Conservation (phyloP, 305 asterid species). For the Nicotiana rustica region DNA sequence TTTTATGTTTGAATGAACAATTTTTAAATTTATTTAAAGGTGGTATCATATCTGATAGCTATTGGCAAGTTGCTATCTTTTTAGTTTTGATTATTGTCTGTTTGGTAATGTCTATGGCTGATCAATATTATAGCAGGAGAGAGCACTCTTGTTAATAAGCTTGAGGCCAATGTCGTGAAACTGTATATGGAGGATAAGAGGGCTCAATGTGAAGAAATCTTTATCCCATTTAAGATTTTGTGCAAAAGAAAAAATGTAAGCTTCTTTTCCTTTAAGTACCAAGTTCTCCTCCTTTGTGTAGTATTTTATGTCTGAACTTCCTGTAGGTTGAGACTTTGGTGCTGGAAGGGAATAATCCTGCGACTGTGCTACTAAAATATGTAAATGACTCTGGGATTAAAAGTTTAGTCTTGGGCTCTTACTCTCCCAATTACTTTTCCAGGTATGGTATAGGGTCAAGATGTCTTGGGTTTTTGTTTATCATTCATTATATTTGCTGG, state of each 20-base stretch:
- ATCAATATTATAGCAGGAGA: conserved; percentile 67
- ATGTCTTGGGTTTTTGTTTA: background rate
- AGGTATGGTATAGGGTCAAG: conserved; percentile 54
- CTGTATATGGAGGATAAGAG: conserved; percentile 62
- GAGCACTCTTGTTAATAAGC: conserved; percentile 55
- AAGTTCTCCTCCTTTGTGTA: conserved; percentile 32
- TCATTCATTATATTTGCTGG: background rate
- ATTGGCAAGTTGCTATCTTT: background rate
- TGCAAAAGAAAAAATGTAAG: conserved; percentile 58
- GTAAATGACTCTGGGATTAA: conserved; percentile 59
- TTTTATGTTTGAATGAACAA: conserved; percentile 11
- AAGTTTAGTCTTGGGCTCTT: conserved; percentile 79
- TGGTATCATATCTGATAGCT: too few species aligned
- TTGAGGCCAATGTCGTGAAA: conserved; percentile 65
- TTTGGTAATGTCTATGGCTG: background rate
- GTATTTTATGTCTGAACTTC: conserved; percentile 32
- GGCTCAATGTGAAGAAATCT: conserved; percentile 62
- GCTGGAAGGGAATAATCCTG: conserved; percentile 83
- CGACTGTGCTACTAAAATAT: conserved; percentile 64
- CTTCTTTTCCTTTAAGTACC: conserved; percentile 12
- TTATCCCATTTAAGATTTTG: conserved; percentile 55
- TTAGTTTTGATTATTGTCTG: background rate
- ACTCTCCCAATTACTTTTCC: conserved; percentile 57
- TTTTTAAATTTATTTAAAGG: too few species aligned
- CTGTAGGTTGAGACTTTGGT: conserved; percentile 69